phyloP scores from a whole-genome alignment of 768 basidiomycete genomes.

The Neoboletus subvelutipes region DNA sequence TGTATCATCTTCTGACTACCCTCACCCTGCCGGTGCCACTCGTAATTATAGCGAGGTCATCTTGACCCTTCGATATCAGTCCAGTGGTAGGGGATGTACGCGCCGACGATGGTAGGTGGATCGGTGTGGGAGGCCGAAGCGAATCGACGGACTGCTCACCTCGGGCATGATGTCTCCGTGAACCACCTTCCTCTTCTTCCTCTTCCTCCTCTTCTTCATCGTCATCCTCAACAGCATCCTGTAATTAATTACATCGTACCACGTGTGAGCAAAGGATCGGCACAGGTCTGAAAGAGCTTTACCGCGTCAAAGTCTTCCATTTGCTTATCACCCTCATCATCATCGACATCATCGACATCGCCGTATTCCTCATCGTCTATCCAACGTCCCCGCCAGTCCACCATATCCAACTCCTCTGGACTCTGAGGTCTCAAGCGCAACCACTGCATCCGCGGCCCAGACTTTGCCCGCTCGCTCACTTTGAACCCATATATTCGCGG shows the following conservation, averaged over 20 bases:
- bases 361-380: conserved; percentile 75
- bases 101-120: conserved; percentile 42
- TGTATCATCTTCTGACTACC: conserved; percentile 46
- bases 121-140: conserved; percentile 40
- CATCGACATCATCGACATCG: conserved; percentile 59
- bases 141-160: conserved; percentile 39
- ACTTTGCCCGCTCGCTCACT: conserved; percentile 92
- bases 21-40: conserved; percentile 46
- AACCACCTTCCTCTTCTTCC: conserved; percentile 30
- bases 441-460: conserved; percentile 98
- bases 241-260: conserved; percentile 6
- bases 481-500: conserved; percentile 97
- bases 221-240: conserved; percentile 59
- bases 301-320: conserved; percentile 90
- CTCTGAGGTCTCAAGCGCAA: conserved; percentile 82
- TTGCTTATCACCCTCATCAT: conserved; percentile 57
- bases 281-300: conserved; percentile 21
- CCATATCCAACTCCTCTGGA: conserved; percentile 76
- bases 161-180: conserved; percentile 31
- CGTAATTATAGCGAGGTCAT: conserved; percentile 29
- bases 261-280: conserved; percentile 10
- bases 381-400: conserved; percentile 92
- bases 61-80: conserved; percentile 45
- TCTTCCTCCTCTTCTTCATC: conserved; percentile 57
- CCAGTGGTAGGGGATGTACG: conserved; percentile 53